Evolutionary conservation across 2,329 filamentous ascomycete species (phyloP).

Genomic region (Colletotrichum eleusines): DNA sequence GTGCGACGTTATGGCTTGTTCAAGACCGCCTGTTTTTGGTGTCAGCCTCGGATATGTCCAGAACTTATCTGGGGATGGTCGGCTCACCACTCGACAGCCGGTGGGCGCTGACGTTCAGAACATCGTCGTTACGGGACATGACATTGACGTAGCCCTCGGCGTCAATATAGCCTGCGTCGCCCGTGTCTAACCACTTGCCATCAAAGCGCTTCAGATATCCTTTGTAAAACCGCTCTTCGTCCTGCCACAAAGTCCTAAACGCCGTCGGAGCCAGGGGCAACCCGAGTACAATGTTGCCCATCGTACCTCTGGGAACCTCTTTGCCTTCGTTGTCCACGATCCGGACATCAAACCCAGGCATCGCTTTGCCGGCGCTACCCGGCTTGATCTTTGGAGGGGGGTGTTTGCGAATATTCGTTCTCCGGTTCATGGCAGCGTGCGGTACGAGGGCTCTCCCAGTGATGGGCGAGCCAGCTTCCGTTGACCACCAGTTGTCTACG

Average conservation of each 20-base stretch:
- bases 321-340: constrained; percentile 85
- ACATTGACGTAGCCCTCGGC: constrained; percentile 75
- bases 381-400: constrained; percentile 74
- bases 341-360: constrained; percentile 91
- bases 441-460: constrained; percentile 68
- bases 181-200: constrained; percentile 89
- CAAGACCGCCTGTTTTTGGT: constrained; percentile 76
- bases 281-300: constrained; percentile 92
- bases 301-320: constrained; percentile 76
- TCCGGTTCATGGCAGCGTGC: constrained; percentile 67
- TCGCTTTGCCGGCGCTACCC: constrained; percentile 89
- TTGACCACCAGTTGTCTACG: constrained; percentile 73
- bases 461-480: constrained; percentile 69
- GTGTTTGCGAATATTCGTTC: constrained; percentile 54
- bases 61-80: background rate
- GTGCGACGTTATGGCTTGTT: constrained; percentile 89
- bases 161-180: constrained; percentile 90
- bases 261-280: constrained; percentile 87
- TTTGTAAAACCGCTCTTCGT: constrained; percentile 86
- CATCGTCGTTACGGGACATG: constrained; percentile 80
- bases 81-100: constrained; percentile 83
- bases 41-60: background rate
- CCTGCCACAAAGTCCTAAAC: constrained; percentile 87
- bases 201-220: constrained; percentile 86
- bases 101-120: constrained; percentile 96